A percentile compares a stretch with the other conserved stretches of the same genome.
Evolutionary conservation across 495 filamentous ascomycete genomes (phyloP).

Genomic region (Polyplosphaeria fusca): DNA sequence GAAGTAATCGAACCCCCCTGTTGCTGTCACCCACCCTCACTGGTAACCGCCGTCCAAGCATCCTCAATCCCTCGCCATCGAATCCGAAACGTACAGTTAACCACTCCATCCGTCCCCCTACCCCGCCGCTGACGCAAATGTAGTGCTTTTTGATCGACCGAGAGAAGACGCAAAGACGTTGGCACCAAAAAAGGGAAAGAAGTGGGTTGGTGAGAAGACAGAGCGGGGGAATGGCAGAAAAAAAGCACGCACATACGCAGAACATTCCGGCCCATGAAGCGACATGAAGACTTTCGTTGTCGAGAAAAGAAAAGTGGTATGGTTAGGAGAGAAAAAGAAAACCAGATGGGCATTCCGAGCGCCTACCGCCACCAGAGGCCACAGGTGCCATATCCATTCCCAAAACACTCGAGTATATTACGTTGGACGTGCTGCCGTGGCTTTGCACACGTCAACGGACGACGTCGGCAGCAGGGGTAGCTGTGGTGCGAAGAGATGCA

Average conservation of each 20-base stretch:
- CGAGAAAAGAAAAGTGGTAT: constrained; percentile 22
- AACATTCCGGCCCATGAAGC: constrained; percentile 16
- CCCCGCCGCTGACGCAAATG: not conserved
- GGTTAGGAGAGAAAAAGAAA: not conserved
- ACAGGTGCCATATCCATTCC: constrained; percentile 19
- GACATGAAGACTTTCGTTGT: not conserved
- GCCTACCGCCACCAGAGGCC: constrained; percentile 17
- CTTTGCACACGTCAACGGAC: not conserved
- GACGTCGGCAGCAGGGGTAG: too few species aligned
- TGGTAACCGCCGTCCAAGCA: too few species aligned
- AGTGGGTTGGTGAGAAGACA: not conserved
- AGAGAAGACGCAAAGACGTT: too few species aligned
- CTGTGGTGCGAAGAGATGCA: not conserved
- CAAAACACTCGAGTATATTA: constrained; percentile 18
- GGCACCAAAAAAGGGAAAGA: not conserved
- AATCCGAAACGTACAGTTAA: not conserved
- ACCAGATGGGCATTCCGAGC: constrained; percentile 10
- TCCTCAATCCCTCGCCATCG: too few species aligned
- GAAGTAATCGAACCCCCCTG: too few species aligned
- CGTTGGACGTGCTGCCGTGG: constrained; percentile 7
- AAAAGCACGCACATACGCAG: constrained; percentile 1
- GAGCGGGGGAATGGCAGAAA: not conserved
- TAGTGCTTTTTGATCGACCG: too few species aligned
- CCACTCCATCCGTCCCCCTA: not conserved
- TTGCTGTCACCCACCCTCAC: too few species aligned